Conservation (phyloP, 306 rosid species). For the Biancaea sappan region DNA sequence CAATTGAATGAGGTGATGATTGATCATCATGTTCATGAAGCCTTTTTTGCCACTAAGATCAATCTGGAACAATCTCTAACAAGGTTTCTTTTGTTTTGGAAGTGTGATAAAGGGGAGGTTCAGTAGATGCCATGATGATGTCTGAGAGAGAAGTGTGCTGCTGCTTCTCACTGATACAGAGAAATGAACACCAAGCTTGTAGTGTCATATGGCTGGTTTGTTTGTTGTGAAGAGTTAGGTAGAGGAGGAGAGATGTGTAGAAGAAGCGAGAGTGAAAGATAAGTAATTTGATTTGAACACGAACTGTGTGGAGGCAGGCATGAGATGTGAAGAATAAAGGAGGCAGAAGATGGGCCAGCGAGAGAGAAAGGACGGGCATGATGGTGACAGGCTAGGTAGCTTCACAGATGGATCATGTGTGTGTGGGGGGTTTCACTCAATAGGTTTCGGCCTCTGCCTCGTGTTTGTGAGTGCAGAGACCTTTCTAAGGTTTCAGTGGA, state of each 20-base stretch:
- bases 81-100: slow-evolving; percentile 21
- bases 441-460: slow-evolving; percentile 24
- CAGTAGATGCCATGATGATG: background rate
- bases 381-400: slow-evolving; percentile 33
- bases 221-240: background rate
- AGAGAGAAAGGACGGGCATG: slow-evolving; percentile 36
- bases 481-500: slow-evolving; percentile 34
- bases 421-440: slow-evolving; percentile 10
- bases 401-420: slow-evolving; percentile 5
- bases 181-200: background rate
- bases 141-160: background rate
- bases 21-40: slow-evolving; percentile 51
- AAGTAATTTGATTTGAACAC: slow-evolving; percentile 22
- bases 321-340: background rate
- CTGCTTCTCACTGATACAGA: background rate
- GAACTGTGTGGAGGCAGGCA: slow-evolving; percentile 21
- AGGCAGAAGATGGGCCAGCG: slow-evolving; percentile 32
- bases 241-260: background rate
- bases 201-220: no score
- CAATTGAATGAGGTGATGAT: slow-evolving; percentile 52
- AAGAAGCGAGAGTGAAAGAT: background rate
- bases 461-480: slow-evolving; percentile 21
- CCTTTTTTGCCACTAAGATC: background rate
- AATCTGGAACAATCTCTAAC: background rate
- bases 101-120: no score